A percentile compares a stretch with the other conserved stretches of the same genome.
phyloP scores from a whole-genome alignment of 2,329 filamentous ascomycete species.

The Verticillium alfalfae region DNA sequence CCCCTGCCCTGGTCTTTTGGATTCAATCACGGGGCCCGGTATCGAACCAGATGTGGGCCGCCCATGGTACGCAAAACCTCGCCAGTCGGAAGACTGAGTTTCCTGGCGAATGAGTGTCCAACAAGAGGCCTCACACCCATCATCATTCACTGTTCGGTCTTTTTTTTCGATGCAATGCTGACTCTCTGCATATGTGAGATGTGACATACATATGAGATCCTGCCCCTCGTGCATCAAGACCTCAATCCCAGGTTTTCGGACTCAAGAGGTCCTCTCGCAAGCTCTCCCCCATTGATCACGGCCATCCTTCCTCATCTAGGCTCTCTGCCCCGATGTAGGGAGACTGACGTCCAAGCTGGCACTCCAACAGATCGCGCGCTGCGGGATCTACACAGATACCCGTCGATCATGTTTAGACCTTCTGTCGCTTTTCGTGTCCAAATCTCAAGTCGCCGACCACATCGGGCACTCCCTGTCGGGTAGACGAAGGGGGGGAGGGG shows the following conservation, averaged over 20 bases:
- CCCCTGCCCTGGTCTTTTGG: neutral
- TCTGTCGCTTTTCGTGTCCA: neutral
- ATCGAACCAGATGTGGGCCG: neutral
- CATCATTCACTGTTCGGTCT: neutral
- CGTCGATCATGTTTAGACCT: neutral
- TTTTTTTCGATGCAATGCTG: neutral
- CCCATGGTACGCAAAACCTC: neutral
- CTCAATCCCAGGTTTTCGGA: neutral
- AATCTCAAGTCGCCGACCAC: neutral
- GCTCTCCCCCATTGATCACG: constrained; percentile 11
- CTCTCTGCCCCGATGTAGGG: constrained; percentile 4
- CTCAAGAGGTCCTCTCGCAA: constrained; percentile 5
- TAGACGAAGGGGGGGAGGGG: too few species aligned
- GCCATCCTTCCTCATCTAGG: constrained; percentile 6
- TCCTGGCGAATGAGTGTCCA: neutral
- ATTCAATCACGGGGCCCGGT: neutral
- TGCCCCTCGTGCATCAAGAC: neutral
- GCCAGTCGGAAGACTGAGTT: neutral
- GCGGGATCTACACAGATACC: neutral
- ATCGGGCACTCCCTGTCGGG: too few species aligned
- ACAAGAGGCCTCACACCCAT: neutral
- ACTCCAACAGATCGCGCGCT: neutral
- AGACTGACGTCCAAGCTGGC: neutral
- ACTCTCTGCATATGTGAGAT: neutral
- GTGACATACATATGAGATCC: neutral